Percentiles rank a stretch among this genome's conserved stretches.
phyloP scores from a whole-genome alignment of 202 grass and related monocot genomes.

The Dendrocalamus latiflorus region DNA sequence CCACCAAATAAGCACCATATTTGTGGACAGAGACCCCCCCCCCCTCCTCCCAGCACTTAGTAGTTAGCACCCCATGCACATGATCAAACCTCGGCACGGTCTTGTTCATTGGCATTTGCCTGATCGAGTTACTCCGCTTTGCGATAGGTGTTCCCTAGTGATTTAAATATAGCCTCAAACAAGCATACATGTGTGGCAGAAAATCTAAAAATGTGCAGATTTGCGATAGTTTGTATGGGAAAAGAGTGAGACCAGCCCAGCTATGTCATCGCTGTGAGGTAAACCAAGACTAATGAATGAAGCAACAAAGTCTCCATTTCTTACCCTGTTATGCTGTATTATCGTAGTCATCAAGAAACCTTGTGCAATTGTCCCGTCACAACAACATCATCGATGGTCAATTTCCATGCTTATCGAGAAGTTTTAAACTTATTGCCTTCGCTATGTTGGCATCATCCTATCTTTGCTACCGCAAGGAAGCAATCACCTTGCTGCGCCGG shows the following conservation, averaged over 20 bases:
- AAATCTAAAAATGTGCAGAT: not conserved
- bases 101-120: not conserved
- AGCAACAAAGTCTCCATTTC: not conserved
- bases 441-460: not conserved
- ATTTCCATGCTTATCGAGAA: not conserved
- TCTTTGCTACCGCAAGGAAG: not conserved
- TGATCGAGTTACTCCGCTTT: not conserved
- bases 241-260: not conserved
- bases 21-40: not conserved
- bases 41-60: not conserved
- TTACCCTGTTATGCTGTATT: not conserved
- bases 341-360: not conserved
- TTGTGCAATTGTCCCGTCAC: not conserved
- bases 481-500: not conserved
- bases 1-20: constrained; percentile 1
- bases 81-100: not conserved
- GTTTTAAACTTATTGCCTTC: not conserved
- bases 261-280: not conserved
- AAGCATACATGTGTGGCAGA: not conserved
- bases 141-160: not conserved
- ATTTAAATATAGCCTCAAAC: not conserved
- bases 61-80: too few species aligned
- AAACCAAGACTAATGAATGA: not conserved
- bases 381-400: not conserved
- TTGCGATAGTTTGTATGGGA: not conserved